phyloP scores from a whole-genome alignment of 257 asterid genomes.

The Primulina eburnea region DNA sequence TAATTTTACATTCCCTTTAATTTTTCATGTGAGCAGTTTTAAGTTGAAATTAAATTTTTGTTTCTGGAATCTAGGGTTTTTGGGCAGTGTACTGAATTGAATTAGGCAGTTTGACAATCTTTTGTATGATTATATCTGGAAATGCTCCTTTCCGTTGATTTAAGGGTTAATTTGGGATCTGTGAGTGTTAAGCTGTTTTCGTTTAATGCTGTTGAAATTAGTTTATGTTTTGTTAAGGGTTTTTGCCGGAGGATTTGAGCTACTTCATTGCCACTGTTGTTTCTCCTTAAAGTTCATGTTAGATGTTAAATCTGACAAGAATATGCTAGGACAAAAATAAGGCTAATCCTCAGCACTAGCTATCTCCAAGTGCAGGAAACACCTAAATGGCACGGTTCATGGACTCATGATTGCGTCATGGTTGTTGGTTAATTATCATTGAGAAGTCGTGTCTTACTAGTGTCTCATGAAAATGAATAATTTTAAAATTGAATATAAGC shows the following conservation, averaged over 20 bases:
- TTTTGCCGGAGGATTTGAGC: constrained; percentile 7
- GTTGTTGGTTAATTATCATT: not conserved
- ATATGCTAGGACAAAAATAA: not conserved
- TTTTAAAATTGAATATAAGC: not conserved
- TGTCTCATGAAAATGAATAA: not conserved
- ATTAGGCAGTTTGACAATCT: constrained; percentile 26
- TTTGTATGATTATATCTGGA: constrained; percentile 15
- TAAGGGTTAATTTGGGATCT: constrained; percentile 22
- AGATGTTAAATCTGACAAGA: constrained; percentile 6
- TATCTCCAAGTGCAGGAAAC: constrained; percentile 19
- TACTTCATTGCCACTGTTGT: not conserved
- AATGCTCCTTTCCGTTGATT: constrained; percentile 14
- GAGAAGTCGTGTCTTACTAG: not conserved
- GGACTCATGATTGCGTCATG: not conserved
- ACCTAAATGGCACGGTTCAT: constrained; percentile 11
- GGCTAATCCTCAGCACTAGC: not conserved
- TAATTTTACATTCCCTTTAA: constrained; percentile 7
- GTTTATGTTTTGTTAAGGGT: constrained; percentile 6
- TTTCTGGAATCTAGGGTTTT: constrained; percentile 39
- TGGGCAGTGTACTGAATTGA: constrained; percentile 24
- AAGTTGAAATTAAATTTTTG: constrained; percentile 9
- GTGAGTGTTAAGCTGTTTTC: constrained; percentile 14
- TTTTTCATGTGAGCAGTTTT: constrained; percentile 15
- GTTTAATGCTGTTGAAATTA: constrained; percentile 20
- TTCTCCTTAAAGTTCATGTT: not conserved